Evolutionary conservation across 2,329 filamentous ascomycete species (phyloP).

Genomic region (Ceratocystis alfenasii): DNA sequence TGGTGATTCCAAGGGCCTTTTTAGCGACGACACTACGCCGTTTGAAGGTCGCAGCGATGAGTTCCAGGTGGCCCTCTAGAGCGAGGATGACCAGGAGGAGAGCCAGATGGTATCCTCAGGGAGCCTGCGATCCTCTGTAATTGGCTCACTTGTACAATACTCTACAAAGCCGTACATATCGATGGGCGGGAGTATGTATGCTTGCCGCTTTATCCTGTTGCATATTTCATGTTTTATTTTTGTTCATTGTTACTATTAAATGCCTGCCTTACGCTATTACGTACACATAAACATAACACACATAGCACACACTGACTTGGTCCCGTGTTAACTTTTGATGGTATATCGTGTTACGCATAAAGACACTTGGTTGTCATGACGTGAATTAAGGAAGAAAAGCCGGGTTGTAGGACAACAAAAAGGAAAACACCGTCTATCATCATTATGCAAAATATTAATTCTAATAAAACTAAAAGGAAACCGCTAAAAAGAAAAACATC

Average conservation of each 20-base stretch:
- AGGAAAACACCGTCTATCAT: neutral
- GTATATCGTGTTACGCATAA: neutral
- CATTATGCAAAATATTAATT: slow-evolving; percentile 18
- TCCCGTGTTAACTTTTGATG: neutral
- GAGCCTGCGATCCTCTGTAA: neutral
- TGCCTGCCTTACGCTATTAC: too few species aligned
- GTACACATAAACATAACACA: neutral
- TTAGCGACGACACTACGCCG: slow-evolving; percentile 46
- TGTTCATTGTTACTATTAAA: slow-evolving; percentile 1
- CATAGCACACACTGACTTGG: neutral
- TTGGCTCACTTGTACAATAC: neutral
- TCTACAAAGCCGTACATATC: neutral
- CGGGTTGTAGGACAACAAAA: neutral
- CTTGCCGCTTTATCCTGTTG: neutral
- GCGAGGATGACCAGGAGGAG: neutral
- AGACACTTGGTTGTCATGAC: neutral
- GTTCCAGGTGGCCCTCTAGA: slow-evolving; percentile 33
- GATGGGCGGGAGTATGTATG: neutral
- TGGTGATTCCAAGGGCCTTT: slow-evolving; percentile 59
- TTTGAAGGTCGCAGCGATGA: slow-evolving; percentile 57
- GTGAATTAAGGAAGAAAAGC: neutral
- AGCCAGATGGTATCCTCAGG: neutral
- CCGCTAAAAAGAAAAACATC: too few species aligned
- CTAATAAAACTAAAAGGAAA: too few species aligned
- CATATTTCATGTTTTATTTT: neutral